Conservation (phyloP, 306 rosid genomes). For the Herpetospermum pedunculosum region DNA sequence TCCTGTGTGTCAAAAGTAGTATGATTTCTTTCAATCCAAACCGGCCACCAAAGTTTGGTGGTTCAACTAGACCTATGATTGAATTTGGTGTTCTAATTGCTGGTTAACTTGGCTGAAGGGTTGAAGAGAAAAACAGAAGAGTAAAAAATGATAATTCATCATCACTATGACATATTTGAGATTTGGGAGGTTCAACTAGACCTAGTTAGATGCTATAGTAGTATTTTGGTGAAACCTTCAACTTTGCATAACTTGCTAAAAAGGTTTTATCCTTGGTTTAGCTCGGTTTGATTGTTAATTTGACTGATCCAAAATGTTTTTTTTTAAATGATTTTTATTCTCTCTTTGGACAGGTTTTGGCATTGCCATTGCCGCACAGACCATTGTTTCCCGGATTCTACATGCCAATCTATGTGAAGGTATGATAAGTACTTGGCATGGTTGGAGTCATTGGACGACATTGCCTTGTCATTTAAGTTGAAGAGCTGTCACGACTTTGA, state of each 20-base stretch:
- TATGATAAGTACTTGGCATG: slow-evolving; percentile 18
- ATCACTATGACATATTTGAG: neutral
- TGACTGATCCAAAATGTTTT: neutral
- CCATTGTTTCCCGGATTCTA: slow-evolving; percentile 98
- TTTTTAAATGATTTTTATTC: neutral
- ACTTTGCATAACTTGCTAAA: neutral
- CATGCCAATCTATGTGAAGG: slow-evolving; percentile 98
- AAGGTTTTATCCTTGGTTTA: neutral
- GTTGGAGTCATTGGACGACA: slow-evolving; percentile 8
- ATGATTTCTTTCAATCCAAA: too few species aligned
- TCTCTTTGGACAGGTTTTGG: slow-evolving; percentile 60
- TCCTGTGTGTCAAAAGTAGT: too few species aligned
- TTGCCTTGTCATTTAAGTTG: neutral
- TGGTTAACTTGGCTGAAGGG: neutral
- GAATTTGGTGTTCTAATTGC: neutral
- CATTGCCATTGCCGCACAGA: slow-evolving; percentile 87
- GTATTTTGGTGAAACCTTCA: neutral
- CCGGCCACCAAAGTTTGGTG: too few species aligned
- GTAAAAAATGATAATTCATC: neutral
- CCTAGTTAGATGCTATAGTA: neutral
- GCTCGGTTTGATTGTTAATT: neutral
- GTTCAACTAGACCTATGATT: too few species aligned
- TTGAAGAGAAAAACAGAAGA: neutral
- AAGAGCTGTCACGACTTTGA: neutral
- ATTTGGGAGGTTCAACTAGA: neutral